Percentiles rank a stretch among this genome's conserved stretches.
phyloP scores from a whole-genome alignment of 2,329 filamentous ascomycete genomes.

The Penicillium carneum region DNA sequence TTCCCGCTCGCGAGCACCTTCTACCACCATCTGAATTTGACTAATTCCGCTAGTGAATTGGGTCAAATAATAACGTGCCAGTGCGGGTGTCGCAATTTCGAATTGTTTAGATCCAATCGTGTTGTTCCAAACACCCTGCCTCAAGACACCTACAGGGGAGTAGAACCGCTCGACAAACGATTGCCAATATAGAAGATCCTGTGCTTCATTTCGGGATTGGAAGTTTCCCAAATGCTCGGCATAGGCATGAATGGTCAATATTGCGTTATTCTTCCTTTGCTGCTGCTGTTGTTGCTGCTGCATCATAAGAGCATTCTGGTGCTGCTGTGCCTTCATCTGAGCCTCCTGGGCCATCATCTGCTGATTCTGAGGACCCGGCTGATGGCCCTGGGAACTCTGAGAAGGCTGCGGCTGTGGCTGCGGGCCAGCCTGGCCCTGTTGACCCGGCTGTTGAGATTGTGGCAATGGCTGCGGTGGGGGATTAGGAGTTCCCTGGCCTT shows the following conservation, averaged over 20 bases:
- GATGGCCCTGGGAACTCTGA: constrained; percentile 41
- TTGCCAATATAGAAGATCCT: constrained; percentile 79
- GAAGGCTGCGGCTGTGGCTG: constrained; percentile 47
- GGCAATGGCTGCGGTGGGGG: constrained; percentile 48
- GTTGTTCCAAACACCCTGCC: constrained; percentile 68
- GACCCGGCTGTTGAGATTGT: constrained; percentile 46
- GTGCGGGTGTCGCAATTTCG: constrained; percentile 80
- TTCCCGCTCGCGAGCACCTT: constrained; percentile 66
- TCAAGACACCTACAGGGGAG: constrained; percentile 75
- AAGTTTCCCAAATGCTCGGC: constrained; percentile 64
- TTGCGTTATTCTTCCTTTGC: constrained; percentile 52
- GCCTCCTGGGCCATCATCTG: constrained; percentile 51
- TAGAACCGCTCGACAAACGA: constrained; percentile 83
- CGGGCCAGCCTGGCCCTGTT: constrained; percentile 40
- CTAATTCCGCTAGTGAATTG: constrained; percentile 87
- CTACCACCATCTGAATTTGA: constrained; percentile 84
- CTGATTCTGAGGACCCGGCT: constrained; percentile 45
- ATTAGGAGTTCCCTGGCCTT: constrained; percentile 48
- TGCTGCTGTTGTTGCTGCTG: constrained; percentile 44
- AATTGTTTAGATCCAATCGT: constrained; percentile 76
- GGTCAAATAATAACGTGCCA: constrained; percentile 88
- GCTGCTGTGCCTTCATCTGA: constrained; percentile 51
- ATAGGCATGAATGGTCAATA: constrained; percentile 63
- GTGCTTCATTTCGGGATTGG: constrained; percentile 66
- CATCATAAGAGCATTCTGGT: constrained; percentile 51